Conservation (phyloP, 1,284 basidiomycete genomes). For the Termitomyces sp. region DNA sequence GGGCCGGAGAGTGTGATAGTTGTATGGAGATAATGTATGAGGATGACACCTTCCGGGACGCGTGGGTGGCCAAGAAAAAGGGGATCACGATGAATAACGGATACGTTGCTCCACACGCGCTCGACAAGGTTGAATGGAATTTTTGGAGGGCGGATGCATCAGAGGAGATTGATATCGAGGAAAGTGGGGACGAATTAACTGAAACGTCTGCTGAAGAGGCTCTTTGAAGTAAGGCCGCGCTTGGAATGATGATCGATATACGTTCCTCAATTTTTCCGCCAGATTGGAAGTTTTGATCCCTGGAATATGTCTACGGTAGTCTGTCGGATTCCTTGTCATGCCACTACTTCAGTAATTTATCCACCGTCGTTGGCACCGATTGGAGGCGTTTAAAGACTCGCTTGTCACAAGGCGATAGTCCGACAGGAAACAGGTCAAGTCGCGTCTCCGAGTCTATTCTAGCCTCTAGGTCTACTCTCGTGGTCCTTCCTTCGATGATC, state of each 20-base stretch:
- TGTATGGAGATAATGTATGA: slow-evolving; percentile 33
- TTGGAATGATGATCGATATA: not conserved
- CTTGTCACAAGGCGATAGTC: not conserved
- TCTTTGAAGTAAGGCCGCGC: not conserved
- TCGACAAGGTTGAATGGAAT: slow-evolving; percentile 28
- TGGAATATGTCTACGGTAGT: not conserved
- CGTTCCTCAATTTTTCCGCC: not conserved
- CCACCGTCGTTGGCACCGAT: too few species aligned
- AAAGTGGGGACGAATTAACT: slow-evolving; percentile 14
- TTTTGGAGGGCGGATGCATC: slow-evolving; percentile 21
- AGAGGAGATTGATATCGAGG: slow-evolving; percentile 16
- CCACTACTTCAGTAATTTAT: not conserved
- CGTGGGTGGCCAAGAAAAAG: slow-evolving; percentile 29
- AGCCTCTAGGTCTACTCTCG: not conserved
- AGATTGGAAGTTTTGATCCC: not conserved
- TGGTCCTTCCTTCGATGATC: not conserved
- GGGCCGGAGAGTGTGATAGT: slow-evolving; percentile 34
- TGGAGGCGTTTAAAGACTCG: not conserved
- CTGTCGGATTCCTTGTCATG: not conserved
- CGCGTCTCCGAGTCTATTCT: not conserved
- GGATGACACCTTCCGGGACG: slow-evolving; percentile 24
- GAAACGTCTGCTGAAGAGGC: slow-evolving; percentile 1
- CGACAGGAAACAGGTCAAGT: not conserved
- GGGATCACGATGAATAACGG: slow-evolving; percentile 13
- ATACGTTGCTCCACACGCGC: slow-evolving; percentile 23